Base-by-base conservation (phyloP, 1,284 basidiomycete species). In the Uromyces viciae-fabae region DNA sequence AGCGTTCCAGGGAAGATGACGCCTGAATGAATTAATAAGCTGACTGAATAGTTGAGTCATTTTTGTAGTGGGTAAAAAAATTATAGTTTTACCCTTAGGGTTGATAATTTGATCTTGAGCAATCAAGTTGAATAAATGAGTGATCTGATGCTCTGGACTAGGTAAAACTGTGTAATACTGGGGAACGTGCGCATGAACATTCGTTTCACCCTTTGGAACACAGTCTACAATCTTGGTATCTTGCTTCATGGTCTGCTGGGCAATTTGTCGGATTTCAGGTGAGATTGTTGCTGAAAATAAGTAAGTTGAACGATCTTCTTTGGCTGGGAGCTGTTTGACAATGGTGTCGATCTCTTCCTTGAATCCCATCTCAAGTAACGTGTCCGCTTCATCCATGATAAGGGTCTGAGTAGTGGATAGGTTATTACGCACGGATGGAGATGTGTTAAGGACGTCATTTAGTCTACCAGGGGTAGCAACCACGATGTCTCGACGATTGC, bases 281-380 rank as follows among this genome's bases (percentile, higher is more conserved):
- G 88, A 88, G 68, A 90, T 88, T 25, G 89, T 98, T 14, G 96
- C 95, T n/a, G 93, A 95, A 88, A 98, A 97, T 82, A 99, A 88
- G 88, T 98, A 92, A 0, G 95, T 98, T 85, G 95, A 94, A 28
- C 95, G 90, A 80, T 91, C 86, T 0, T 90, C 89, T 1, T 88
- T 86, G 43, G 88, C 87, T 22, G 93, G 93, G n/a, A 98, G 88
- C 83, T 89, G 89, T 1, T 88, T 84, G 43, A 90, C 87, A 84
- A 98, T 95, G 0, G 89, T 89, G 52, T 94, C 90, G 64, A 99
- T 91, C 83, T 97, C 95, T 64, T 92, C 90, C 11, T 92, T 90
- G 90, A 99, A 99, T 83, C 96, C 96, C 92, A 98, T 94, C 83
- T 98, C 95, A 58, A 99, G 89, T 17, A 98, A 89, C 0, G 94